Percentiles rank a stretch among this genome's conserved stretches.
Conservation (phyloP, 768 basidiomycete genomes). For the Pulveroboletus sp. region DNA sequence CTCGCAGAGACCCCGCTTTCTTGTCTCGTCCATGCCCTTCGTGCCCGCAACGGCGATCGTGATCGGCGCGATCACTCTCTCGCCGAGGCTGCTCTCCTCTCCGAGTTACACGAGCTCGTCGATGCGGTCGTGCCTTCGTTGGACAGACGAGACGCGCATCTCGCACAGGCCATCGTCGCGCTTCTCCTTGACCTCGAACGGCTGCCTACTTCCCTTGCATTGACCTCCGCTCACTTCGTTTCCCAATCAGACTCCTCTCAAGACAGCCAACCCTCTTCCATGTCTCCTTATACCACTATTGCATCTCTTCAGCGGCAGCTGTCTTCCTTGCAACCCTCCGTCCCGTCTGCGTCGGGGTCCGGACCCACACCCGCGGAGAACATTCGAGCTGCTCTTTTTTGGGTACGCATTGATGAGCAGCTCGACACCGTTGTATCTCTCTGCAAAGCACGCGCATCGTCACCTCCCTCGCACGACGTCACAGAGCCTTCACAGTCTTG, state of each 20-base stretch:
- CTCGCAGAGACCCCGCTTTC: constrained; percentile 17
- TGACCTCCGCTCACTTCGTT: constrained; percentile 10
- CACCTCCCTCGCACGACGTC: constrained; percentile 6
- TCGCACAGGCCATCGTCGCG: constrained; percentile 64
- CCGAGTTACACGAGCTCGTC: constrained; percentile 55
- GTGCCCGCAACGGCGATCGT: constrained; percentile 6
- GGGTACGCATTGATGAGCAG: constrained; percentile 70
- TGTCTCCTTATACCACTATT: constrained; percentile 41
- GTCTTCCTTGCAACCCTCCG: constrained; percentile 54
- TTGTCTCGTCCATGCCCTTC: constrained; percentile 18
- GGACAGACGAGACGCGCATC: constrained; percentile 47
- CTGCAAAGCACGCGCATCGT: constrained; percentile 53
- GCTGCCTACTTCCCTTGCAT: constrained; percentile 38
- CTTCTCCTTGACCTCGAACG: constrained; percentile 66
- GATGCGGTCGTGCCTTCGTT: constrained; percentile 43
- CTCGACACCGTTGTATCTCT: constrained; percentile 64
- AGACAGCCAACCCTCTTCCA: neutral
- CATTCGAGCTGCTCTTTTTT: constrained; percentile 63
- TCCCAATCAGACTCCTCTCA: constrained; percentile 9
- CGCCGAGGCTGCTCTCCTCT: constrained; percentile 49
- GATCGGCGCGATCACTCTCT: constrained; percentile 28
- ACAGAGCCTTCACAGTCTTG: constrained; percentile 17
- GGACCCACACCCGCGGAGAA: constrained; percentile 38
- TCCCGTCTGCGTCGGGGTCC: constrained; percentile 2
- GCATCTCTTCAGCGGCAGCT: constrained; percentile 63